A percentile compares a stretch with the other conserved stretches of the same genome.
phyloP scores from a whole-genome alignment of 2,329 filamentous ascomycete species.

The Beauveria pseudobassiana region DNA sequence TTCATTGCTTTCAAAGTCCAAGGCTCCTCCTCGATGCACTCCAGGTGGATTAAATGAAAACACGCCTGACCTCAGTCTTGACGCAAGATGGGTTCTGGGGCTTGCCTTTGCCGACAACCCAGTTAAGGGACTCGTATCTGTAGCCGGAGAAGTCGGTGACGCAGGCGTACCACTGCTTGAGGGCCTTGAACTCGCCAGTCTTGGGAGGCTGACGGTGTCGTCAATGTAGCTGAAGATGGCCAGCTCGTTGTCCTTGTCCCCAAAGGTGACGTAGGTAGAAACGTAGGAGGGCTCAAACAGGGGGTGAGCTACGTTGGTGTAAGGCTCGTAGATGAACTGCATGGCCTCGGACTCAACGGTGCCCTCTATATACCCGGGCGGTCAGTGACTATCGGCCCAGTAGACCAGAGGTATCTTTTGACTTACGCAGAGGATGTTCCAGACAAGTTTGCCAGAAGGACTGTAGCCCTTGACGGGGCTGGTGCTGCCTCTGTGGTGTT shows the following conservation, averaged over 20 bases:
- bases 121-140: constrained; percentile 7
- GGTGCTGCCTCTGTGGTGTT: constrained; percentile 7
- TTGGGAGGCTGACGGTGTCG: constrained; percentile 8
- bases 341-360: neutral
- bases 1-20: neutral
- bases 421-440: constrained; percentile 8
- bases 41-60: neutral
- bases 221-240: constrained; percentile 10
- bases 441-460: constrained; percentile 5
- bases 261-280: neutral
- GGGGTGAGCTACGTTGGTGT: constrained; percentile 9
- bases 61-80: constrained; percentile 11
- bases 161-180: constrained; percentile 11
- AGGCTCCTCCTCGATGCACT: neutral
- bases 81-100: constrained; percentile 10
- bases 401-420: no score
- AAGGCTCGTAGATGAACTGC: constrained; percentile 6
- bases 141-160: constrained; percentile 7
- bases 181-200: neutral
- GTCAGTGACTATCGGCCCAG: neutral
- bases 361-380: neutral
- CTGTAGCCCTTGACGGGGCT: neutral
- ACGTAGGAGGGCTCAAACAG: constrained; percentile 6
- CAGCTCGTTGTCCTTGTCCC: neutral
- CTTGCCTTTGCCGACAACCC: constrained; percentile 8